phyloP scores from a whole-genome alignment of 1,139 yeast genomes.

The Zygoascus sp. region DNA sequence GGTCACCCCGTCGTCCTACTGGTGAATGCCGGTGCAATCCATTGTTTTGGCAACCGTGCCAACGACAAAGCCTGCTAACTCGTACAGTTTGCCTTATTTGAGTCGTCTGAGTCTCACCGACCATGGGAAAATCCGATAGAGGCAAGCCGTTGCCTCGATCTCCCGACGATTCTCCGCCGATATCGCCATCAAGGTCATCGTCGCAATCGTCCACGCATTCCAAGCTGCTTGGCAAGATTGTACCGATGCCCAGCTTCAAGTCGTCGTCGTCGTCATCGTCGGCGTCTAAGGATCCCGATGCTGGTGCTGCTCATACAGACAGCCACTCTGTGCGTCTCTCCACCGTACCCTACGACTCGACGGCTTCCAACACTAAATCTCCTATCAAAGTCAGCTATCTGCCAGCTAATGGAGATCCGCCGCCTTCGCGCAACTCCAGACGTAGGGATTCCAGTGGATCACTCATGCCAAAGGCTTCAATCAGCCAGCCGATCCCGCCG shows the following conservation, averaged over 20 bases:
- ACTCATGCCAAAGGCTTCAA: slow-evolving; percentile 24
- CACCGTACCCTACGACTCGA: slow-evolving; percentile 26
- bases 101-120: not conserved
- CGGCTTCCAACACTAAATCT: slow-evolving; percentile 24
- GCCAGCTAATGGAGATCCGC: slow-evolving; percentile 20
- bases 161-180: slow-evolving; percentile 12
- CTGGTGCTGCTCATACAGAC: slow-evolving; percentile 1
- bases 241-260: slow-evolving; percentile 11
- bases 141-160: slow-evolving; percentile 11
- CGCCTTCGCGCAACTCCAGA: slow-evolving; percentile 2
- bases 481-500: slow-evolving; percentile 30
- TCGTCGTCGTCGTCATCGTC: too few relatives aligned
- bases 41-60: too few relatives aligned
- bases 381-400: slow-evolving; percentile 29
- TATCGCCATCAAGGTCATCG: slow-evolving; percentile 11
- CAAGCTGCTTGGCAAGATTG: slow-evolving; percentile 8
- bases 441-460: slow-evolving; percentile 10
- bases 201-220: slow-evolving; percentile 10
- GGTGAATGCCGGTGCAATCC: too few relatives aligned
- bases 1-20: too few relatives aligned
- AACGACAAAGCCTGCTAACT: too few relatives aligned
- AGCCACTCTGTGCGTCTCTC: slow-evolving; percentile 7
- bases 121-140: slow-evolving; percentile 10
- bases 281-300: too few relatives aligned
- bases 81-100: not conserved